These are phyloP conservation scores for Hypsizygus ulmarius DNA, from an alignment of 1,284 basidiomycete species.

Conservation along the genomic window DNA sequence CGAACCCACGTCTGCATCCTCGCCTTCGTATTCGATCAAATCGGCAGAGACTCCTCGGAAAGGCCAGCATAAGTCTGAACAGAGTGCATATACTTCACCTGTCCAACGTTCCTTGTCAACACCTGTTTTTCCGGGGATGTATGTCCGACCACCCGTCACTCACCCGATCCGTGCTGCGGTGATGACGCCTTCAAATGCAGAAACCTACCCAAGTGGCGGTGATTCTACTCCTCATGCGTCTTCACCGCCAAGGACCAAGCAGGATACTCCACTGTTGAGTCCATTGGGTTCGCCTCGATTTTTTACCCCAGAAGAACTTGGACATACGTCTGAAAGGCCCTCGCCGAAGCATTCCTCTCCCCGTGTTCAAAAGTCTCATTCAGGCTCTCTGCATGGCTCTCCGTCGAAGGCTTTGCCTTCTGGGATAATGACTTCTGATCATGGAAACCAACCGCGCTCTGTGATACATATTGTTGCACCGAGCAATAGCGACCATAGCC, in stretches of 20 bases:
- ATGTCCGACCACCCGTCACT: too few relatives aligned
- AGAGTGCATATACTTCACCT: too few relatives aligned
- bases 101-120: too few relatives aligned
- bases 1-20: conserved; percentile 7
- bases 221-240: not conserved
- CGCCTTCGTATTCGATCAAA: not conserved
- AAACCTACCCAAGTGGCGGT: not conserved
- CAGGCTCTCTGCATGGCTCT: not conserved
- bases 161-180: not conserved
- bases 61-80: too few relatives aligned
- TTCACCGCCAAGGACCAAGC: not conserved
- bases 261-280: not conserved
- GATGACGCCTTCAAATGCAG: not conserved
- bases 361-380: not conserved
- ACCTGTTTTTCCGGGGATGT: too few relatives aligned
- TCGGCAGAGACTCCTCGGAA: not conserved
- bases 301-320: conserved; percentile 1
- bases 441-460: not conserved
- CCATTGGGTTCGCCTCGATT: conserved; percentile 8
- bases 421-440: not conserved
- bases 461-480: not conserved
- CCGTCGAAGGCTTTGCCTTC: not conserved
- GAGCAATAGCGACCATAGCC: not conserved
- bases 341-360: not conserved
- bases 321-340: too few relatives aligned